Conservation (phyloP, 257 asterid genomes). For the Haberlea rhodopensis region DNA sequence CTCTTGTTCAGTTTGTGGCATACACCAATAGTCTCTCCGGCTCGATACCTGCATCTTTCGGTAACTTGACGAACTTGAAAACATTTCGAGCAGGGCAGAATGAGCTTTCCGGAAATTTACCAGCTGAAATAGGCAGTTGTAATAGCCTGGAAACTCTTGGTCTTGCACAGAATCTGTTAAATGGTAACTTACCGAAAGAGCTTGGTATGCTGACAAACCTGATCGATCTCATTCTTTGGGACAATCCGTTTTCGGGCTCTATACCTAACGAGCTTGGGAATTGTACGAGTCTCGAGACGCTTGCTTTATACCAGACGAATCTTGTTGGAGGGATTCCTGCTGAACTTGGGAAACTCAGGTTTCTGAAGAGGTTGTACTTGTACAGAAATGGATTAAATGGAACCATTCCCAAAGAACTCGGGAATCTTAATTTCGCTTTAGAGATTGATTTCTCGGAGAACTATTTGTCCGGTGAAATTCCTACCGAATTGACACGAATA, state of each 20-base stretch:
- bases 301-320: constrained; percentile 75
- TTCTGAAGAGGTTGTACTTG: constrained; percentile 45
- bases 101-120: constrained; percentile 70
- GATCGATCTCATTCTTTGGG: constrained; percentile 69
- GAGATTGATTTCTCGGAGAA: constrained; percentile 91
- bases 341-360: constrained; percentile 55
- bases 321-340: constrained; percentile 74
- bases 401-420: constrained; percentile 75
- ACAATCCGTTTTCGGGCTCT: constrained; percentile 62
- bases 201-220: constrained; percentile 61
- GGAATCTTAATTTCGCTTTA: constrained; percentile 54
- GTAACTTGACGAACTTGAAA: constrained; percentile 52
- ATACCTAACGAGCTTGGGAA: constrained; percentile 79
- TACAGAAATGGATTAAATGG: constrained; percentile 78
- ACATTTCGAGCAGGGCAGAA: constrained; percentile 82
- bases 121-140: constrained; percentile 61
- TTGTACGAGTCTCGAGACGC: constrained; percentile 52
- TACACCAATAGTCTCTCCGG: constrained; percentile 82
- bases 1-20: constrained; percentile 70
- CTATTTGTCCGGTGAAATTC: constrained; percentile 66
- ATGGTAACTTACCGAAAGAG: constrained; percentile 71
- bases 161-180: constrained; percentile 69
- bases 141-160: constrained; percentile 58
- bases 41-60: constrained; percentile 61
- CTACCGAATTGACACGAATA: constrained; percentile 52